phyloP scores from a whole-genome alignment of 2,329 filamentous ascomycete species.

The Ophiognomonia clavigignenti-juglandacearum region DNA sequence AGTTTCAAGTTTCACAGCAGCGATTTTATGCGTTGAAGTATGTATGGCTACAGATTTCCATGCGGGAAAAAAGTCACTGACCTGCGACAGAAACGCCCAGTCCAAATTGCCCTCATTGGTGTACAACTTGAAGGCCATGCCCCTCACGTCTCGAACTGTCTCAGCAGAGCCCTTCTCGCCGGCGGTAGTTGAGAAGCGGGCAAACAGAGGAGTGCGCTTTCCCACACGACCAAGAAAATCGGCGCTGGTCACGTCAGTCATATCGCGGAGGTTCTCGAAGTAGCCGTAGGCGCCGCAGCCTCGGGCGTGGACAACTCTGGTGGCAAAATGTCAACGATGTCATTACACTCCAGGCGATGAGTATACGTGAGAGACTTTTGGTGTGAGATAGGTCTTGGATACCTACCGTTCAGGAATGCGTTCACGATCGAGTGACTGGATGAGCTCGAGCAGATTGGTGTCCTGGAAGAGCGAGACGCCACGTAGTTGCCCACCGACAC shows the following conservation, averaged over 20 bases:
- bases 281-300: conserved; percentile 47
- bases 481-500: conserved; percentile 3
- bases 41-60: too few relatives aligned
- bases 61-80: too few relatives aligned
- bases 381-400: too few relatives aligned
- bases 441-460: conserved; percentile 6
- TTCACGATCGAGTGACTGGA: conserved; percentile 5
- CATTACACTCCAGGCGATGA: too few relatives aligned
- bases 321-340: neutral
- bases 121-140: conserved; percentile 59
- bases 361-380: too few relatives aligned
- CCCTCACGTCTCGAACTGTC: conserved; percentile 58
- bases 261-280: conserved; percentile 57
- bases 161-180: conserved; percentile 36
- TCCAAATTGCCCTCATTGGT: conserved; percentile 64
- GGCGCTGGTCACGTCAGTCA: conserved; percentile 50
- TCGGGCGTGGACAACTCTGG: conserved; percentile 42
- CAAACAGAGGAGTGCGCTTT: conserved; percentile 45
- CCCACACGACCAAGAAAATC: conserved; percentile 48
- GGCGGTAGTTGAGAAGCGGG: conserved; percentile 10
- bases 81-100: too few relatives aligned
- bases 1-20: too few relatives aligned
- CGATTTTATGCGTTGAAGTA: too few relatives aligned
- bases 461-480: conserved; percentile 3
- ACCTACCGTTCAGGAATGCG: conserved; percentile 4